Percentiles rank a stretch among this genome's conserved stretches.
Conservation (phyloP, 495 filamentous ascomycete genomes). For the Tuber microsphaerosporum region DNA sequence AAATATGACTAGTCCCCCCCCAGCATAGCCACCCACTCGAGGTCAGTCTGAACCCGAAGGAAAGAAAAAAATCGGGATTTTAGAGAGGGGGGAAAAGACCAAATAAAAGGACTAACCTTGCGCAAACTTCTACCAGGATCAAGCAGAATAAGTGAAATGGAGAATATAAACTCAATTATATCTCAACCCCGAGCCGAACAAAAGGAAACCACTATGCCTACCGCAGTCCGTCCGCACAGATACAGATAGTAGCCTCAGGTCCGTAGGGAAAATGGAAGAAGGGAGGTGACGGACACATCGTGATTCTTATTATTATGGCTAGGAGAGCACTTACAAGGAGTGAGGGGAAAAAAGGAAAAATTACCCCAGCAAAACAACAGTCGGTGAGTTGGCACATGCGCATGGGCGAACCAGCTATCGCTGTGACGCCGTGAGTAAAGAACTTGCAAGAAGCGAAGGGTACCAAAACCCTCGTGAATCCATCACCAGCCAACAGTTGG, state of each 20-base stretch:
- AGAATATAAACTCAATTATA: slow-evolving; percentile 2
- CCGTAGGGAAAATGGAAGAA: slow-evolving; percentile 24
- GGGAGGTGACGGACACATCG: slow-evolving; percentile 33
- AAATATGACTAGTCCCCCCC: slow-evolving; percentile 11
- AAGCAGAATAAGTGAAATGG: slow-evolving; percentile 18
- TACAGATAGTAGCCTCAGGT: slow-evolving; percentile 20
- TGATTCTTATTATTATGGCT: slow-evolving; percentile 33
- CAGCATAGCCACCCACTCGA: slow-evolving; percentile 17
- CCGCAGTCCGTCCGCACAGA: slow-evolving; percentile 7
- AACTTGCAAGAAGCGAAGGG: background rate
- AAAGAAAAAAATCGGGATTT: slow-evolving; percentile 27
- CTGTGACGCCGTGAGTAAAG: slow-evolving; percentile 1
- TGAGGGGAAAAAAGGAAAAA: background rate
- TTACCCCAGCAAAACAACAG: background rate
- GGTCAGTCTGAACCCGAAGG: slow-evolving; percentile 19
- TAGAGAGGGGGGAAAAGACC: slow-evolving; percentile 11
- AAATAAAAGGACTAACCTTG: slow-evolving; percentile 1
- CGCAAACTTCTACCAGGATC: slow-evolving; percentile 24
- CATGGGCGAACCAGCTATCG: background rate
- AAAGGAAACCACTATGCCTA: background rate
- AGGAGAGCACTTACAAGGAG: background rate
- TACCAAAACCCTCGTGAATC: background rate
- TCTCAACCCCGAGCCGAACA: background rate
- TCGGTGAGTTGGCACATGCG: background rate
- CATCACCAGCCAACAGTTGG: background rate